A percentile compares a stretch with the other conserved stretches of the same genome.
These are phyloP conservation scores for Periconia digitata DNA, from an alignment of 2,329 filamentous ascomycete genomes.

Conservation along the genomic window DNA sequence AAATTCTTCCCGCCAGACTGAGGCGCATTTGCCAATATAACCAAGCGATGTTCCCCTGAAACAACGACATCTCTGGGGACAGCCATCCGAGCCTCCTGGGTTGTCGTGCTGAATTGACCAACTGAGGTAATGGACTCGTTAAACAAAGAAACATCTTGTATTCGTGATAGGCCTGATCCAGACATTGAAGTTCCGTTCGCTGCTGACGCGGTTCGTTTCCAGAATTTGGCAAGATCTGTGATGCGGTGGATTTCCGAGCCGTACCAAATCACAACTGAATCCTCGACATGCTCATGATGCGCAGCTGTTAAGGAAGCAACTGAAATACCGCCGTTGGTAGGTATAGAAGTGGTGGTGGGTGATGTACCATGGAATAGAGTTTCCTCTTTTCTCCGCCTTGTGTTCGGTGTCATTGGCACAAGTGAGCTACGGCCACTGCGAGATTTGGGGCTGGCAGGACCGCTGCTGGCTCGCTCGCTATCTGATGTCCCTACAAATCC, in stretches of 20 bases:
- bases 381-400: constrained; percentile 49
- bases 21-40: constrained; percentile 43
- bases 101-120: constrained; percentile 46
- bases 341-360: constrained; percentile 18
- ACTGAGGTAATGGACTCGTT: constrained; percentile 49
- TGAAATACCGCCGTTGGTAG: constrained; percentile 47
- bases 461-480: constrained; percentile 18
- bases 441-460: constrained; percentile 32
- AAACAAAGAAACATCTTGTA: constrained; percentile 45
- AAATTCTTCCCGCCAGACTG: constrained; percentile 34
- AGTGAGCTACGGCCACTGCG: constrained; percentile 40
- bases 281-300: constrained; percentile 41
- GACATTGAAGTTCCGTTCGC: constrained; percentile 41
- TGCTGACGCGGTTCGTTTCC: constrained; percentile 44
- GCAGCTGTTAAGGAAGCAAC: constrained; percentile 36
- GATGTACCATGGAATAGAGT: constrained; percentile 46
- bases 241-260: constrained; percentile 48
- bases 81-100: constrained; percentile 45
- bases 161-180: constrained; percentile 43
- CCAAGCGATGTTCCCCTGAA: constrained; percentile 47
- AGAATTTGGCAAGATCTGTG: constrained; percentile 48
- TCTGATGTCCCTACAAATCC: constrained; percentile 38
- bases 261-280: constrained; percentile 52
- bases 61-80: constrained; percentile 48
- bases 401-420: constrained; percentile 56